Percentiles rank a stretch among this genome's conserved stretches.
Conservation (phyloP, 352 stramenopile genomes). For the Phytophthora tubulina region DNA sequence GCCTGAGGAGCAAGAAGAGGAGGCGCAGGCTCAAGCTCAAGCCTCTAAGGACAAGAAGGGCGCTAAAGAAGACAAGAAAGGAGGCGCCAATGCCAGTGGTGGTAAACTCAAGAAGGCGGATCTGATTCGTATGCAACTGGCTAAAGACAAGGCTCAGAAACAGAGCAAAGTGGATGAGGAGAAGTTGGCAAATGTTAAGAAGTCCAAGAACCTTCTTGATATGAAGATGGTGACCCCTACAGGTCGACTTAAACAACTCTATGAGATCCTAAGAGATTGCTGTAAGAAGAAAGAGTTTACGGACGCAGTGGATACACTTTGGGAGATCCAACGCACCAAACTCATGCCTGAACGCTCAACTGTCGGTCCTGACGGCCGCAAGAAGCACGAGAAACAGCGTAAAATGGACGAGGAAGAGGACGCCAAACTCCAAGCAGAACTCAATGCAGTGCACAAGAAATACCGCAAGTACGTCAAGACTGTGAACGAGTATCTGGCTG, state of each 20-base stretch:
- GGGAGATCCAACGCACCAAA: conserved; percentile 87
- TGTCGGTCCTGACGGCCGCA: conserved; percentile 52
- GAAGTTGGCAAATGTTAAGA: conserved; percentile 90
- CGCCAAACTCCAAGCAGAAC: conserved; percentile 65
- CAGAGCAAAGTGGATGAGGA: conserved; percentile 90
- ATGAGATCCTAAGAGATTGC: conserved; percentile 86
- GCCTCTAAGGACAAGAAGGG: conserved; percentile 35
- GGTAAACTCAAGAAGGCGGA: conserved; percentile 89
- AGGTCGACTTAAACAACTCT: conserved; percentile 83
- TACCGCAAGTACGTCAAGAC: conserved; percentile 90
- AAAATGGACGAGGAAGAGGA: conserved; percentile 85
- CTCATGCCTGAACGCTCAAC: conserved; percentile 56
- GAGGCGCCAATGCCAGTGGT: conserved; percentile 16
- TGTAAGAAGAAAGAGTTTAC: conserved; percentile 89
- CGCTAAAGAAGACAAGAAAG: conserved; percentile 59
- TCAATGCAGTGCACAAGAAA: conserved; percentile 86
- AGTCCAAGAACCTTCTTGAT: conserved; percentile 76
- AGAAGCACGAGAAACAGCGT: conserved; percentile 77
- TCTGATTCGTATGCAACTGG: conserved; percentile 87
- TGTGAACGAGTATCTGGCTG: conserved; percentile 73
- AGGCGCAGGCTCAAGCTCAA: conserved; percentile 43
- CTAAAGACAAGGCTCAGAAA: conserved; percentile 90
- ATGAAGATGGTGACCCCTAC: conserved; percentile 91
- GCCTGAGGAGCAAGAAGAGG: conserved; percentile 79
- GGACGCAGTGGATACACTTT: conserved; percentile 87